phyloP scores from a whole-genome alignment of 2,329 filamentous ascomycete species.

The Penicillium sclerotigenum region DNA sequence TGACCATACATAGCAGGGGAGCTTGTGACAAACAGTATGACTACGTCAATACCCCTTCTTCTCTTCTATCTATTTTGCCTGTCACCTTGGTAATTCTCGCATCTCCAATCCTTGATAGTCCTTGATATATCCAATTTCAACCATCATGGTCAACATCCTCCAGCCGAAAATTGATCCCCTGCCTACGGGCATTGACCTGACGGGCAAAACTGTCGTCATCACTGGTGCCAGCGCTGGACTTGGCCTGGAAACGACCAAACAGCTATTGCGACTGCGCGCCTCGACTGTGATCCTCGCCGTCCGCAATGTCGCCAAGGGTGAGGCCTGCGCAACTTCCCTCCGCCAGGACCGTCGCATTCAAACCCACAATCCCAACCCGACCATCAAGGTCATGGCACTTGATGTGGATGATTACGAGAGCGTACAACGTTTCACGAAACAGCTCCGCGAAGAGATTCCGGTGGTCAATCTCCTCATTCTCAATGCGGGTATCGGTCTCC shows the following conservation, averaged over 20 bases:
- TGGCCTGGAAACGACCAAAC: background rate
- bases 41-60: background rate
- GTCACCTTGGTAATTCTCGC: background rate
- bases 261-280: background rate
- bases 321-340: background rate
- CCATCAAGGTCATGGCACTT: background rate
- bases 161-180: background rate
- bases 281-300: background rate
- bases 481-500: constrained; percentile 20
- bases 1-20: background rate
- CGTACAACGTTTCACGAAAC: constrained; percentile 14
- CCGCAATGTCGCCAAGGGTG: background rate
- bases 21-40: background rate
- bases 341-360: background rate
- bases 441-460: constrained; percentile 15
- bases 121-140: too few species aligned
- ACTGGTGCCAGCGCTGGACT: background rate
- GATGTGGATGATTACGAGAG: background rate
- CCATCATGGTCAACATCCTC: background rate
- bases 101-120: background rate
- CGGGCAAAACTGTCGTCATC: background rate
- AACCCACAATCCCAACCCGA: background rate
- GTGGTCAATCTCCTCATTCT: constrained; percentile 26
- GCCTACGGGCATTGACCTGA: background rate
- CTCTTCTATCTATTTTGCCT: background rate